Evolutionary conservation across 2,329 filamentous ascomycete genomes (phyloP), one percentile per base, ranked within the genome.

Genomic region (Dactylellina haptotyla): DNA sequence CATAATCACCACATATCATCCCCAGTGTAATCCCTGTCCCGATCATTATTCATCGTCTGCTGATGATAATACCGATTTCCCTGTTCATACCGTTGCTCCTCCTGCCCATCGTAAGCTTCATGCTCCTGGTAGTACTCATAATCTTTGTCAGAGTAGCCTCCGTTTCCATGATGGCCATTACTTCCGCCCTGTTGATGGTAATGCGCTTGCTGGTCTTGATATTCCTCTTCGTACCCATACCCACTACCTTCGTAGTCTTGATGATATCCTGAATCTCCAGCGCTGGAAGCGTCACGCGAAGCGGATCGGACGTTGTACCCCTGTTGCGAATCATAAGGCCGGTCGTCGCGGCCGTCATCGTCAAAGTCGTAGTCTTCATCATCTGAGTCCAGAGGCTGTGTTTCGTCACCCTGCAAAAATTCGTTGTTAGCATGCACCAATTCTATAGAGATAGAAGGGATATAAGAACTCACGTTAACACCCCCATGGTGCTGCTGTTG

Each of bases 221-320:
- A 70, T 48, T 75, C 58, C 65, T 77, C 69, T 61, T 76, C 63
- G 30, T 79, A 78, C 51, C 76, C 76, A 84, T 83, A 77, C 85
- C 84, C 75, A 84, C 83, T 77, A 85, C 86, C 77, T 83, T 83
- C 82, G 61, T 83, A 81, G 72, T 86, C 84, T 63, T 85, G 84
- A 59, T 84, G 79, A 77, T 82, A 82, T 63, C 76, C 74, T 30
- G 56, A 71, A 26, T 72, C 62, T 26, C 34, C 62, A 37, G 32
- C 6, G 6, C 45, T 50, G 20, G 41, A 41, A 28, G 50, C 48
- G 9, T 64, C 67, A 16, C 59, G 54, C 23, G 50, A 62, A 2
- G 51, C 50, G 46, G 61, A 67, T 51, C 75, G 58, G 12, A 63
- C 34, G 48, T 37, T 66, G 16, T 61, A 72, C 12, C 41, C 41